Evolutionary conservation across 2,329 filamentous ascomycete genomes (phyloP), one percentile per base, ranked within the genome.

Genomic region (Epichloe sylvatica): DNA sequence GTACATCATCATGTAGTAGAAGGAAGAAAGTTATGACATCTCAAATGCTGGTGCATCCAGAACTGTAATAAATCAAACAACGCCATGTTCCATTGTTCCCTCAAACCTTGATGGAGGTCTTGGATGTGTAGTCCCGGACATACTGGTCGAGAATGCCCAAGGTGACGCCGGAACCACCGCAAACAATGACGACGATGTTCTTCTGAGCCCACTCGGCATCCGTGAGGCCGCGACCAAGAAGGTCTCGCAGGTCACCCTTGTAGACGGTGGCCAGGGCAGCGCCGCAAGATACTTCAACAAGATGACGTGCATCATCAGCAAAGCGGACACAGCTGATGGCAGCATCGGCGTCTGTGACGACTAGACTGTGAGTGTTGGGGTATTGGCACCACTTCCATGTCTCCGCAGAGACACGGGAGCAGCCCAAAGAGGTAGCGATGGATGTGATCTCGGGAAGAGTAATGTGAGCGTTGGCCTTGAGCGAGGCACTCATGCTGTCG

Each of bases 271-370:
- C 86, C 12, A 94, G 67, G 47, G 83, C 84, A 5, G 91, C 88
- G 1, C 90, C 89, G 63, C 91, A 96, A 0, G 89, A 81, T 36
- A 84, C 72, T 69, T 97, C 91, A 3, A 95, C 86, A 51, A 95
- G 70, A 50, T 91, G 68, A 25, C 84, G 71, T 57, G 90, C 86
- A 53, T 94, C 88, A 55, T 96, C 85, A 9, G 86, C 83, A 53
- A 96, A 81, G 23, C 78, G 73, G 59, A 84, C 80, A 49, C 83
- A 85, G 3, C 82, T 89, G 66, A 82, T 77, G 19, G 86, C 87
- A 0, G 91, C 90, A 59, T 92, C 86, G 3, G 80, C 81, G 46
- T 70, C 67, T 4, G 60, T 59, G 23, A 70, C 64, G 46, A 68
- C 64, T 7, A 67, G 50, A 53, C 66, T 68, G 52, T 62, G 57